Percentiles rank a stretch among this genome's conserved stretches.
Evolutionary conservation across 2,329 filamentous ascomycete genomes (phyloP).

Genomic region (Dactylonectria estremocensis): DNA sequence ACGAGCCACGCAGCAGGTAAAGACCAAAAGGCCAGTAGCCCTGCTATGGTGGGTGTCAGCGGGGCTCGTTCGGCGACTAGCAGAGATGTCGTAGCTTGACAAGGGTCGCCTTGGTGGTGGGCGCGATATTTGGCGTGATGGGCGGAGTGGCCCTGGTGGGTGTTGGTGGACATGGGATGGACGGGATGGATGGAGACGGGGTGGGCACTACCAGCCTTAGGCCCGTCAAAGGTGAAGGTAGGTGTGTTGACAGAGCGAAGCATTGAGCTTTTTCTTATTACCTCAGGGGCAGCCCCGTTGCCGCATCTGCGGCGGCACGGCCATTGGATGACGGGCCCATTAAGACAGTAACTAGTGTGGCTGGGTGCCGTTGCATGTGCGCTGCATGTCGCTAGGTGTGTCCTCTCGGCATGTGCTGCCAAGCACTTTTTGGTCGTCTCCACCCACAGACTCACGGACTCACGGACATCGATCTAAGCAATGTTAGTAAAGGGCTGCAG

Average conservation of each 20-base stretch:
- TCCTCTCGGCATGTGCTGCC: neutral
- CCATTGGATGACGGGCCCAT: slow-evolving; percentile 15
- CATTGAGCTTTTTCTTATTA: slow-evolving; percentile 29
- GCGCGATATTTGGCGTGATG: neutral
- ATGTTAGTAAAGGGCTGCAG: neutral
- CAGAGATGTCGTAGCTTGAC: slow-evolving; percentile 18
- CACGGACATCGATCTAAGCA: neutral
- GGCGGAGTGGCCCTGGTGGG: slow-evolving; percentile 5
- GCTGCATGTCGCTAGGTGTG: neutral
- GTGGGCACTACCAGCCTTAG: slow-evolving; percentile 36
- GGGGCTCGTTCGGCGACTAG: slow-evolving; percentile 43
- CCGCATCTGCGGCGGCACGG: slow-evolving; percentile 22
- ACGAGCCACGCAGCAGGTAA: slow-evolving; percentile 47
- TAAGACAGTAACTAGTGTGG: neutral
- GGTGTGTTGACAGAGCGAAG: slow-evolving; percentile 30
- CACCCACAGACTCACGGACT: neutral
- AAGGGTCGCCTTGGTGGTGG: slow-evolving; percentile 27
- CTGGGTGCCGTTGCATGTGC: neutral
- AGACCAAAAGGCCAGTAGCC: slow-evolving; percentile 37
- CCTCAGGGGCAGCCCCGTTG: slow-evolving; percentile 31
- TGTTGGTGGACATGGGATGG: slow-evolving; percentile 33
- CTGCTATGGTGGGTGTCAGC: slow-evolving; percentile 44
- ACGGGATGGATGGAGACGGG: slow-evolving; percentile 42
- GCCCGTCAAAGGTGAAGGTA: slow-evolving; percentile 29
- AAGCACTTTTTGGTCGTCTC: neutral